Evolutionary conservation across 2,329 filamentous ascomycete genomes (phyloP).

Genomic region (Paecilomyces variotii): DNA sequence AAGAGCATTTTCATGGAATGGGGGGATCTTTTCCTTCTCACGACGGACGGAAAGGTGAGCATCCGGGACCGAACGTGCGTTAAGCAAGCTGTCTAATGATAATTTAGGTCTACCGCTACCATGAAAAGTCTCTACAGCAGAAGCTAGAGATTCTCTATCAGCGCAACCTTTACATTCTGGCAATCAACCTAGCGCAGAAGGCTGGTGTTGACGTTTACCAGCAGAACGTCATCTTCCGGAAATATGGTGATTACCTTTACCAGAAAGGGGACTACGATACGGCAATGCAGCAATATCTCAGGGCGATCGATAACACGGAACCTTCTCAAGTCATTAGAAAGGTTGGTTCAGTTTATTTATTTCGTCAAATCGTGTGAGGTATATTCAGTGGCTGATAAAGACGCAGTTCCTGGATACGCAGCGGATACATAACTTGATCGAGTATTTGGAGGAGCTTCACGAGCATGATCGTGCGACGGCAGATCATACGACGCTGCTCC

Average conservation of each 20-base stretch:
- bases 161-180: slow-evolving; percentile 82
- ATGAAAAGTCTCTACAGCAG: slow-evolving; percentile 83
- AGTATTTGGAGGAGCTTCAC: slow-evolving; percentile 93
- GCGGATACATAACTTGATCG: slow-evolving; percentile 92
- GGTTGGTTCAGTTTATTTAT: slow-evolving; percentile 34
- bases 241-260: slow-evolving; percentile 89
- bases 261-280: slow-evolving; percentile 94
- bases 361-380: slow-evolving; percentile 18
- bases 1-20: slow-evolving; percentile 76
- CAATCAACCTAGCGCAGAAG: slow-evolving; percentile 88
- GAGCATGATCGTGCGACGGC: slow-evolving; percentile 88
- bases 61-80: not conserved
- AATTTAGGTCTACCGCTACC: slow-evolving; percentile 69
- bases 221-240: slow-evolving; percentile 85
- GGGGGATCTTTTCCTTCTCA: slow-evolving; percentile 86
- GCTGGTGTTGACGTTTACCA: slow-evolving; percentile 70
- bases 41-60: slow-evolving; percentile 78
- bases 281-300: slow-evolving; percentile 97
- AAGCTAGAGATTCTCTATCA: slow-evolving; percentile 91
- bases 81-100: slow-evolving; percentile 10
- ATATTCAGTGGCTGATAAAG: slow-evolving; percentile 11
- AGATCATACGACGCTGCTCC: slow-evolving; percentile 85
- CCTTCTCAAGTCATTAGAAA: slow-evolving; percentile 95
- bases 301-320: slow-evolving; percentile 91
- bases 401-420: slow-evolving; percentile 85